Evolutionary conservation across 129 eudicot species (phyloP).

Genomic region (Saposhnikovia divaricata): DNA sequence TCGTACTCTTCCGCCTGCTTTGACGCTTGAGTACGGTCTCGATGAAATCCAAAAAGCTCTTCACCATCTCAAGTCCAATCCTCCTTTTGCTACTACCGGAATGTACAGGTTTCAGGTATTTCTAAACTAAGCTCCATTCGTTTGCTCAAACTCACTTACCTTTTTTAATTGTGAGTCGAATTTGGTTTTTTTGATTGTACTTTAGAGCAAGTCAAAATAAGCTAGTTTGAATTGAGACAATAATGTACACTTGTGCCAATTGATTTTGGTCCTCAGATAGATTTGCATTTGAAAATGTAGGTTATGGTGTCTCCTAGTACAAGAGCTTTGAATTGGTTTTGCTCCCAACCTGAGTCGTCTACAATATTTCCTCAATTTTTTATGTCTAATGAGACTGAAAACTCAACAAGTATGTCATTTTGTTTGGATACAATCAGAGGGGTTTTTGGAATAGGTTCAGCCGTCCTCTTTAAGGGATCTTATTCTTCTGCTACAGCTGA

Average conservation of each 20-base stretch:
- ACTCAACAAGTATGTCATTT: slow-evolving; percentile 31
- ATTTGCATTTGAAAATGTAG: slow-evolving; percentile 19
- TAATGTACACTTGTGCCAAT: too few relatives aligned
- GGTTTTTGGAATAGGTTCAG: slow-evolving; percentile 75
- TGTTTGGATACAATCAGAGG: slow-evolving; percentile 44
- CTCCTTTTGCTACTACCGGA: slow-evolving; percentile 46
- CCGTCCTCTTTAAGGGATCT: slow-evolving; percentile 32
- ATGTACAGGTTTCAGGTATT: slow-evolving; percentile 77
- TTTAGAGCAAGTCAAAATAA: neutral
- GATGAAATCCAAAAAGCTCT: slow-evolving; percentile 46
- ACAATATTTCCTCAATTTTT: slow-evolving; percentile 81
- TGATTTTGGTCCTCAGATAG: neutral
- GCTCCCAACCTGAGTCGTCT: slow-evolving; percentile 57
- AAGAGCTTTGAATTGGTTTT: slow-evolving; percentile 74
- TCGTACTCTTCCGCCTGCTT: slow-evolving; percentile 60
- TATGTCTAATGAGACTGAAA: slow-evolving; percentile 49
- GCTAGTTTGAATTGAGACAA: too few relatives aligned
- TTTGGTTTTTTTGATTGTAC: too few relatives aligned
- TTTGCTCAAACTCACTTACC: neutral
- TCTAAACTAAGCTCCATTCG: neutral
- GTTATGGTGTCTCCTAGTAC: slow-evolving; percentile 91
- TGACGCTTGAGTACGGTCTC: slow-evolving; percentile 68
- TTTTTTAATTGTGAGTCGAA: neutral
- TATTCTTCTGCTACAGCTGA: slow-evolving; percentile 25
- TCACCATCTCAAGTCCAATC: slow-evolving; percentile 40